Evolutionary conservation across 257 asterid species (phyloP), one percentile per base, ranked within the genome.

Genomic region (Cordia subcordata): DNA sequence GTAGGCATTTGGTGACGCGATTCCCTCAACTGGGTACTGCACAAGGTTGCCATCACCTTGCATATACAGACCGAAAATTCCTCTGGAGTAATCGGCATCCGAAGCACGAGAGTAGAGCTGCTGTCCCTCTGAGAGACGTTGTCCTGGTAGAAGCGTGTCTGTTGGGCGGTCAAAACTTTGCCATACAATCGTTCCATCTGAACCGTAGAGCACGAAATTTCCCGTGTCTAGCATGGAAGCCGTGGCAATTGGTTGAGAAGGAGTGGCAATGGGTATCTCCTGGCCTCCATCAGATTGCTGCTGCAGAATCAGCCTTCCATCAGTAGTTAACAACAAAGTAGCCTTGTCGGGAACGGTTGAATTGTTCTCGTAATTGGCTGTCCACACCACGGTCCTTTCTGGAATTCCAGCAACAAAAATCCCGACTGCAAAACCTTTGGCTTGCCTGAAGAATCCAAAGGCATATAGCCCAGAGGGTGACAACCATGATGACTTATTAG

Each of bases 221-320:
- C 89, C 94, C n/a, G 49, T 70, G 42, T 84, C 79, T 9, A 64
- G 75, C 80, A 84, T 77, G 9, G 83, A 68, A 27, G 83, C 89
- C 1, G 54, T 51, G 2, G 72, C 55, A 16, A 75, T 65, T 2
- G 68, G 13, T 18, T 8, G 54, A 11, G 61, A 1, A 11, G 55
- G 39, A 49, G 4, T 42, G 3, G 14, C 62, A 20, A 81, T 49
- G 10, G 8, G 0, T 1, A 66, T 20, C 4, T 37, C 62, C 38
- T 49, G 64, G 11, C 15, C 60, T 66, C 13, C 40, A n/a, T n/a
- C n/a, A n/a, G n/a, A n/a, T n/a, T 21, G 60, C 57, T 45, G 14
- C 45, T 49, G 72, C 21, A 81, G 44, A 45, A 80, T 13, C 1
- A 85, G 67, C 68, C 82, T 63, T 22, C 82, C 83, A 15, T 65